Percentiles rank a stretch among this genome's conserved stretches.
Evolutionary conservation across 352 stramenopile species (phyloP).

Genomic region (Pythium myriotylum): DNA sequence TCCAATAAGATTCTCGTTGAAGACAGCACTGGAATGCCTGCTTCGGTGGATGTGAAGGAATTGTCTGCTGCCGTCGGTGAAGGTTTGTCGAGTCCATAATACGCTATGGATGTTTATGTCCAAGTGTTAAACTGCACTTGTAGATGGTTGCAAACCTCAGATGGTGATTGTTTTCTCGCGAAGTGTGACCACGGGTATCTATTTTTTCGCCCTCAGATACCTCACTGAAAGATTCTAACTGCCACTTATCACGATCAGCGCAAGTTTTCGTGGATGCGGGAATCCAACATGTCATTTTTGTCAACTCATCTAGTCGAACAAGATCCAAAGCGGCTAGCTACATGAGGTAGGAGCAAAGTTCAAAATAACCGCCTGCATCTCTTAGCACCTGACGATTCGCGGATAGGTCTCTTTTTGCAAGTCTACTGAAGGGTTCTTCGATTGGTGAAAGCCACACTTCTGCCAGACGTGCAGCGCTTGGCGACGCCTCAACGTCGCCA

Average conservation of each 20-base stretch:
- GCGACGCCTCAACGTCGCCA: not conserved
- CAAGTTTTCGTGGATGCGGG: conserved; percentile 53
- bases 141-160: conserved; percentile 6
- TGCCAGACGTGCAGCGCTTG: conserved; percentile 18
- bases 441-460: conserved; percentile 32
- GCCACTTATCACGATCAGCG: conserved; percentile 24
- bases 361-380: not conserved
- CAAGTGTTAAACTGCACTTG: not conserved
- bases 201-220: not conserved
- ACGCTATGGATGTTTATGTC: too few species aligned
- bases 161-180: conserved; percentile 28
- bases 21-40: conserved; percentile 28
- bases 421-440: conserved; percentile 42
- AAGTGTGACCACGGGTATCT: conserved; percentile 20
- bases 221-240: not conserved
- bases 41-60: conserved; percentile 6
- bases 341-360: conserved; percentile 37
- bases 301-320: conserved; percentile 47
- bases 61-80: conserved; percentile 15
- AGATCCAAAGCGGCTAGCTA: conserved; percentile 46
- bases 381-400: too few species aligned
- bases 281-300: conserved; percentile 52
- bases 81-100: conserved; percentile 2
- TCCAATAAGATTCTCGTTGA: conserved; percentile 21
- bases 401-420: conserved; percentile 53